Base-by-base conservation (phyloP, 257 asterid species). In the Agastache rugosa region DNA sequence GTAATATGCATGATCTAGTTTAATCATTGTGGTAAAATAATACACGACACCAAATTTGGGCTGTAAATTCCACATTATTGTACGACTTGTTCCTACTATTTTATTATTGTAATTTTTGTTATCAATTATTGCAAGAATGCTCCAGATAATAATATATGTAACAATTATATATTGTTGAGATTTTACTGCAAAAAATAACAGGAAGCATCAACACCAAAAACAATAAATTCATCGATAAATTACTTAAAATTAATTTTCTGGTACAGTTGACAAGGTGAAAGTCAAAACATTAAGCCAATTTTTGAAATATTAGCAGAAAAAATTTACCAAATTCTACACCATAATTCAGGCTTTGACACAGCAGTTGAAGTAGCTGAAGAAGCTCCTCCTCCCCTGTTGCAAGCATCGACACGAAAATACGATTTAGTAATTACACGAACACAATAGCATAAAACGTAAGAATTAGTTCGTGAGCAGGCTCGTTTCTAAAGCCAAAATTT, bases 351-450 rank as follows among this genome's bases (percentile, higher is more conserved):
- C 93, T 65, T 85, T 90, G 54, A 84, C 93, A 47, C 91, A 90
- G 81, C 96, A 90, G 79, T 88, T 90, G 89, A 90, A 90, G 83
- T 80, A 90, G 77, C 91, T 81, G 82, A 88, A 88, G 75, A 90
- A 77, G 79, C 89, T 87, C 75, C 95, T 85, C 80, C 92, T 84
- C 59, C 79, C 74, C 96, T 88, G 88, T 48, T 39, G 19, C 77
- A 65, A 6, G 27, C 31, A 67, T 27, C n/a, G 25, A 68, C 8
- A 42, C 31, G 5, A 19, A 37, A 53, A 34, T 11, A 2, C 20
- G 6, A 63, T 63, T n/a, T n/a, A n/a, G n/a, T 22, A 61, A 3
- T 29, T 39, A 39, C 44, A 29, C 17, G 4, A 12, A 60, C 23
- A 37, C 42, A 1, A 16, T 44, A 5, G 10, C 8, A 56, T 1